Evolutionary conservation across 2,329 filamentous ascomycete genomes (phyloP), one percentile per base, ranked within the genome.

Genomic region (Hymenoscyphus infarciens): DNA sequence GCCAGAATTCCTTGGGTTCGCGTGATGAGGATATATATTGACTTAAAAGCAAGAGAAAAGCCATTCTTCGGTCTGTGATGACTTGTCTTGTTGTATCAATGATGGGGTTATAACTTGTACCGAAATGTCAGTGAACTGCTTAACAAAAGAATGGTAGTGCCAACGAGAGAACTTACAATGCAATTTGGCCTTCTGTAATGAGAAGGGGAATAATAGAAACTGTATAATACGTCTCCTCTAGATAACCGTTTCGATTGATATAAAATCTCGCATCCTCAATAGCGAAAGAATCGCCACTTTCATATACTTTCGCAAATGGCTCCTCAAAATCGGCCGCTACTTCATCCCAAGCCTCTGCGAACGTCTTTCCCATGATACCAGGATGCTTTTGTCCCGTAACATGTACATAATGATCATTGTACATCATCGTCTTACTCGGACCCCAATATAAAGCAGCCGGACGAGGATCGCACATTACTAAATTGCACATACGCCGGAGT

Each of bases 281-380:
- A 0, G 61, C 62, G 31, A 66, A 68, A 5, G 72, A 68, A 11
- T 58, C 63, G 10, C 71, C 69, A 35, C 67, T 75, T 16, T 63
- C 62, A 22, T 67, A 69, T 38, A 73, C 71, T 13, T 72, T 63
- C 2, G 67, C 61, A 42, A 77, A 73, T 11, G 71, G 60, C 19
- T 64, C 63, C 1, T 66, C 69, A 54, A 77, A 74, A 22, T 71
- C 68, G 2, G 66, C 63, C 64, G 71, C 75, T 38, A 80, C 70
- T 10, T 73, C 71, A 16, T 75, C 71, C 73, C 78, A 80, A 6
- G 77, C 68, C 31, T 78, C 74, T 0, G 69, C 65, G 33, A 80
- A 78, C 1, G 73, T 66, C 22, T 73, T 74, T 2, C 78, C 74
- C 73, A 74, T 73, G 64, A 70, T 69, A 1, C 56, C 55, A 1